Evolutionary conservation across 2,329 filamentous ascomycete species (phyloP), one percentile per base, ranked within the genome.

Genomic region (Xylariaceae sp.): DNA sequence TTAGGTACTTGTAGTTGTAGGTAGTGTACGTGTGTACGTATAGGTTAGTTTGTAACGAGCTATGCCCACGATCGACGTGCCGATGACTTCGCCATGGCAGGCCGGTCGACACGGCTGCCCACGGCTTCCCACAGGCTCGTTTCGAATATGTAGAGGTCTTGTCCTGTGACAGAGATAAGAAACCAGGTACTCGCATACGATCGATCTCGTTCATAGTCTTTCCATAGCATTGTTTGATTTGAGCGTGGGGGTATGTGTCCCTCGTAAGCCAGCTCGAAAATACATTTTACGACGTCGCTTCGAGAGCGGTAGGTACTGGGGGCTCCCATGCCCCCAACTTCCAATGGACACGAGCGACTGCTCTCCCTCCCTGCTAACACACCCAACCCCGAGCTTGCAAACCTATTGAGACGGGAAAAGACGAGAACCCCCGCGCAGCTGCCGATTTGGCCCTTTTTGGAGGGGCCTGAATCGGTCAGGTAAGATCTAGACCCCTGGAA

Each of bases 301-400:
- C 19, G 19, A 19, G 19, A 19, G 19, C 19, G 19, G 19, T 19
- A 19, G 19, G 19, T 19, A 19, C 19, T 19, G 19, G 19, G 19
- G 19, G 19, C 19, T 19, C 19, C 19, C 19, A 19, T 19, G 19
- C 19, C 19, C 19, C 19, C 19, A 19, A 19, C 19, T 19, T 19
- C 47, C 39, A 54, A 49, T 47, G 50, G 49, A 55, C 53, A 48
- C 46, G 53, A 48, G 19, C 19, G 19, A 19, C 19, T 19, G 19
- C 19, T 19, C 19, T 19, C 53, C 34, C 40, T 51, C 47, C 27
- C 45, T 31, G 50, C 50, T 48, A 49, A 43, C 8, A 37, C 19
- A n/a, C 43, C 30, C 44, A 47, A 44, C 32, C 35, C 30, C 44
- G 50, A 44, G 46, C 35, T 19, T 50, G 37, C 48, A 39, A 19